Conservation (phyloP, 1,284 basidiomycete species). For the Inonotus hispidus region DNA sequence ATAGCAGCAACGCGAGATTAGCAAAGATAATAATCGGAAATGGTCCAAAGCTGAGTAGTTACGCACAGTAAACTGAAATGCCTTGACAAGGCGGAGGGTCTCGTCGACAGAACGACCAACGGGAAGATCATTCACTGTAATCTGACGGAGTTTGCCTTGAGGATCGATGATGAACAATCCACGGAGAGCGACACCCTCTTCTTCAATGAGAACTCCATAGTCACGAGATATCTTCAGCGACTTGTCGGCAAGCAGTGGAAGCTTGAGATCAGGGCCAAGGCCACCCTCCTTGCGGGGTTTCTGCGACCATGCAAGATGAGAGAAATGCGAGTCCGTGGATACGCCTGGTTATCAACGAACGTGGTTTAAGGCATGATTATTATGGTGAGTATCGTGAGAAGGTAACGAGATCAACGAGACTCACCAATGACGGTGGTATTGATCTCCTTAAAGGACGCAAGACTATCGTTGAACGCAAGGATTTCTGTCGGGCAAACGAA, state of each 20-base stretch:
- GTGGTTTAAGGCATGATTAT: background rate
- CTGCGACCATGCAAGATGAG: constrained; percentile 83
- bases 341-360: constrained; percentile 38
- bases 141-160: constrained; percentile 76
- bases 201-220: constrained; percentile 83
- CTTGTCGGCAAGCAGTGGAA: constrained; percentile 72
- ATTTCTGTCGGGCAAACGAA: constrained; percentile 94
- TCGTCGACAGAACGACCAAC: constrained; percentile 90
- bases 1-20: background rate
- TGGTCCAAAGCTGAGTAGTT: background rate
- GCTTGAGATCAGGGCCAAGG: constrained; percentile 79
- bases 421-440: constrained; percentile 74
- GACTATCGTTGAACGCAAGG: constrained; percentile 85
- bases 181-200: constrained; percentile 79
- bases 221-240: constrained; percentile 65
- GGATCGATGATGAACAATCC: constrained; percentile 90
- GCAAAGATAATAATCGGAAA: background rate
- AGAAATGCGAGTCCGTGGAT: constrained; percentile 86
- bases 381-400: background rate
- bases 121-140: constrained; percentile 85
- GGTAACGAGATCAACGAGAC: constrained; percentile 20
- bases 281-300: constrained; percentile 79
- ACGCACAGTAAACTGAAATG: constrained; percentile 83
- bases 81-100: constrained; percentile 83
- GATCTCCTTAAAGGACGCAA: constrained; percentile 66